Evolutionary conservation across 345 rosid genomes (phyloP), one percentile per base, ranked within the genome.

Genomic region (Linum usitatissimum): DNA sequence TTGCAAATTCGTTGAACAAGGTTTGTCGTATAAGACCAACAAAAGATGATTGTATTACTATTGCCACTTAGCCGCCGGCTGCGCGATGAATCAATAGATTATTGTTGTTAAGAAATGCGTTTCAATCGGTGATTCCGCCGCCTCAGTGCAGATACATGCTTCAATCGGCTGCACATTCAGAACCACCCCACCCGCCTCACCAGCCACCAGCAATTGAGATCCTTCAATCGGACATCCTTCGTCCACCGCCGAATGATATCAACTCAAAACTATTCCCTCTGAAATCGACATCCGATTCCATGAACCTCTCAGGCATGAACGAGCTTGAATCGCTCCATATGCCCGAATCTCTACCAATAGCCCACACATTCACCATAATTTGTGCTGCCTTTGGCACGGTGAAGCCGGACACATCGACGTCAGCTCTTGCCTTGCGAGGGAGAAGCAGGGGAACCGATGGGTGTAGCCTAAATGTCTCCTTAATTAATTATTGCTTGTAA

Each of bases 171-270:
- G n/a, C n/a, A n/a, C n/a, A n/a, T n/a, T n/a, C n/a, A n/a, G n/a
- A n/a, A n/a, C n/a, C n/a, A n/a, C n/a, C n/a, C n/a, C n/a, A n/a
- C n/a, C n/a, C n/a, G n/a, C n/a, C n/a, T n/a, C n/a, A n/a, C n/a
- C n/a, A n/a, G n/a, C n/a, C n/a, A n/a, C n/a, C n/a, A n/a, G n/a
- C n/a, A n/a, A n/a, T n/a, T n/a, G n/a, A n/a, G n/a, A n/a, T n/a
- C n/a, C n/a, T n/a, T n/a, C n/a, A n/a, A n/a, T n/a, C n/a, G 80
- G 85, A 81, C 3, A 81, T 73, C 53, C 88, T 39, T 38, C 85
- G 49, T 1, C 85, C 84, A 0, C 36, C 74, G 3, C 83, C 85
- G 3, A 83, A 79, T 0, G 83, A 85, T 54, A 77, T 66, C 0
- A 81, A 48, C 69, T 68, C 77, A 53, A 70, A 81, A 56, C 68